Conservation (phyloP, 2,329 filamentous ascomycete species). For the Colletotrichum somersetense region DNA sequence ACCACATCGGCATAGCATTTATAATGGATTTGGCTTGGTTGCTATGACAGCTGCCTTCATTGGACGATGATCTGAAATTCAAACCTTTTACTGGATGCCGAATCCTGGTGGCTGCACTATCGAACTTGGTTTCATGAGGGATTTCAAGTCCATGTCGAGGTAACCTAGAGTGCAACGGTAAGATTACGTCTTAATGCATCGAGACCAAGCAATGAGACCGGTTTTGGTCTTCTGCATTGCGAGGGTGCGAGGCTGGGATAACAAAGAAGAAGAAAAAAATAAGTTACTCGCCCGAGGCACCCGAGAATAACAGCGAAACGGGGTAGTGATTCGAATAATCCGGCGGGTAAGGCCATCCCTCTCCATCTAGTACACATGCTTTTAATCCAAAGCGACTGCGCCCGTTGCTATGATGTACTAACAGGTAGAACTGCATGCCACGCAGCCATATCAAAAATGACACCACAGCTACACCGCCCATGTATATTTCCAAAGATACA, state of each 20-base stretch:
- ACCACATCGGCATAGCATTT: constrained; percentile 38
- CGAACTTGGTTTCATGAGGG: constrained; percentile 41
- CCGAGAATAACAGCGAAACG: constrained; percentile 40
- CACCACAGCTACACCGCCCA: constrained; percentile 1
- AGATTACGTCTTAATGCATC: constrained; percentile 43
- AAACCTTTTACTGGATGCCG: constrained; percentile 28
- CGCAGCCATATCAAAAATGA: not conserved
- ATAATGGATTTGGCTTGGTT: constrained; percentile 39
- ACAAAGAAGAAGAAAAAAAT: constrained; percentile 1
- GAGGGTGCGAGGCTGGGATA: not conserved
- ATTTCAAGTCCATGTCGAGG: constrained; percentile 31
- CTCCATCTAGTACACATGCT: not conserved
- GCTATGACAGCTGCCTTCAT: constrained; percentile 30
- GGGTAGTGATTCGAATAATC: not conserved
- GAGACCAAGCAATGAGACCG: constrained; percentile 22
- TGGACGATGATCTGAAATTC: constrained; percentile 29
- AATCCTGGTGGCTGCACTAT: constrained; percentile 38
- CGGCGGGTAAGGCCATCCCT: constrained; percentile 1
- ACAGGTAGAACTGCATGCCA: not conserved
- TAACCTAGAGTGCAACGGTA: constrained; percentile 14
- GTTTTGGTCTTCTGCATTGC: not conserved
- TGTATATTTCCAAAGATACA: constrained; percentile 10
- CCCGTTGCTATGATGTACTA: not conserved
- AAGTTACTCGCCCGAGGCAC: constrained; percentile 24
- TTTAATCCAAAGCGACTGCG: constrained; percentile 16